Evolutionary conservation across 495 filamentous ascomycete genomes (phyloP).

Genomic region (Pyrenula aspistea): DNA sequence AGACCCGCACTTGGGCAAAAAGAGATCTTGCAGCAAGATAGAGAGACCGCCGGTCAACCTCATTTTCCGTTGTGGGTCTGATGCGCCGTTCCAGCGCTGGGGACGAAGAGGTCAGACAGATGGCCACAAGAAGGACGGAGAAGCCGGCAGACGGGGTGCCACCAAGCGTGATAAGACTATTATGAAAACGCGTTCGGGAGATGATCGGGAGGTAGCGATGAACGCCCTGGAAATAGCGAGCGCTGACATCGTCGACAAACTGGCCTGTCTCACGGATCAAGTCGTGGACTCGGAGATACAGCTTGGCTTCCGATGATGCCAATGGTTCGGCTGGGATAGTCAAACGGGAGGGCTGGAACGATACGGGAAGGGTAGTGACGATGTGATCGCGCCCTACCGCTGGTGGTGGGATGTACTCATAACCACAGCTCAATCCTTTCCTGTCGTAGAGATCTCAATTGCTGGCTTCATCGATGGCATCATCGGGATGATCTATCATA

Average conservation of each 20-base stretch:
- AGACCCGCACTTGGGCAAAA: slow-evolving; percentile 20
- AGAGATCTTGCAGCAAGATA: slow-evolving; percentile 21
- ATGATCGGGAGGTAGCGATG: slow-evolving; percentile 25
- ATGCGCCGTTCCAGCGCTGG: not conserved
- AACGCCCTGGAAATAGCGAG: slow-evolving; percentile 22
- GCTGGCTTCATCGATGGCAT: not conserved
- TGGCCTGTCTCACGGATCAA: slow-evolving; percentile 18
- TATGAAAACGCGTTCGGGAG: slow-evolving; percentile 17
- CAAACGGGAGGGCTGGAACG: slow-evolving; percentile 3
- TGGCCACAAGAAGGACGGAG: slow-evolving; percentile 21
- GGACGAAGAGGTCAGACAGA: slow-evolving; percentile 19
- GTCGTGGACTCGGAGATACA: slow-evolving; percentile 13
- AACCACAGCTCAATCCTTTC: slow-evolving; percentile 1
- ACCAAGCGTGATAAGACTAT: slow-evolving; percentile 10
- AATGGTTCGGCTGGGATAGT: slow-evolving; percentile 3
- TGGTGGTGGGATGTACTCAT: not conserved
- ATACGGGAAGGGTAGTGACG: slow-evolving; percentile 5
- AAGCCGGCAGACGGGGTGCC: slow-evolving; percentile 12
- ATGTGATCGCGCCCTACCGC: slow-evolving; percentile 1
- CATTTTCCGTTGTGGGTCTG: slow-evolving; percentile 2
- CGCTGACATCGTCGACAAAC: slow-evolving; percentile 20
- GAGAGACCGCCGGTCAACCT: slow-evolving; percentile 12
- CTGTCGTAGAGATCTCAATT: not conserved
- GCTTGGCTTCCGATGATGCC: slow-evolving; percentile 1
- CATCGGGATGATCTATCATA: slow-evolving; percentile 3